These are phyloP conservation scores for Boletus pseudopeckii DNA, from an alignment of 768 basidiomycete genomes.

Conservation along the genomic window DNA sequence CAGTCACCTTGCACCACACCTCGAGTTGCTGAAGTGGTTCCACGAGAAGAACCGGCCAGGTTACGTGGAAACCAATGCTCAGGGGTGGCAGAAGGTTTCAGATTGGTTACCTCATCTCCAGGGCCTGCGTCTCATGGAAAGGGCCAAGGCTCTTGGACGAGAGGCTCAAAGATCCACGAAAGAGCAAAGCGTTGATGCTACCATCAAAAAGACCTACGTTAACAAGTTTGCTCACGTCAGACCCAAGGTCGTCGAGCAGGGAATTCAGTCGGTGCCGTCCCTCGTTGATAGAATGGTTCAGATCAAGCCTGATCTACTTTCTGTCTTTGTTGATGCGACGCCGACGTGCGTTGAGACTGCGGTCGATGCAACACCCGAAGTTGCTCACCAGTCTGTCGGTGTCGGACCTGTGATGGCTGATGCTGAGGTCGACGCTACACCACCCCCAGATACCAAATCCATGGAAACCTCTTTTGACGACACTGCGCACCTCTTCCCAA, in stretches of 20 bases:
- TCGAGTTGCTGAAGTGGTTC: slow-evolving; percentile 73
- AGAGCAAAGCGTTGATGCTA: slow-evolving; percentile 53
- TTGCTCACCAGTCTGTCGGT: slow-evolving; percentile 33
- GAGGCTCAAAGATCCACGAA: slow-evolving; percentile 18
- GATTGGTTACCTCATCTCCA: slow-evolving; percentile 75
- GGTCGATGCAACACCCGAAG: slow-evolving; percentile 43
- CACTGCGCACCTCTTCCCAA: slow-evolving; percentile 19
- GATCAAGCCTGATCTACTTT: slow-evolving; percentile 36
- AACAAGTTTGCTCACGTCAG: slow-evolving; percentile 41
- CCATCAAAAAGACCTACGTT: slow-evolving; percentile 37
- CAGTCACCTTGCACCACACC: slow-evolving; percentile 71
- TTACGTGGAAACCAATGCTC: slow-evolving; percentile 62
- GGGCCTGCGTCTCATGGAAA: slow-evolving; percentile 58
- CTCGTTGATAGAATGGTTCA: slow-evolving; percentile 39
- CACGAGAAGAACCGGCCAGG: slow-evolving; percentile 74
- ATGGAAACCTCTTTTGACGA: slow-evolving; percentile 25
- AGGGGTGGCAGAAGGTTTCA: slow-evolving; percentile 63
- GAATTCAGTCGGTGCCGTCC: slow-evolving; percentile 37
- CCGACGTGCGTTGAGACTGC: slow-evolving; percentile 43
- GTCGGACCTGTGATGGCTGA: slow-evolving; percentile 27
- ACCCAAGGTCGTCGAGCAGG: slow-evolving; percentile 35
- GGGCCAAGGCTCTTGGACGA: slow-evolving; percentile 38
- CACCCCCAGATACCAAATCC: slow-evolving; percentile 16
- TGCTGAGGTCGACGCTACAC: slow-evolving; percentile 34
- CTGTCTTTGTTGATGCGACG: slow-evolving; percentile 50